These are phyloP conservation scores for Phytophthora fragariaefolia DNA, from an alignment of 352 stramenopile species.

Conservation along the genomic window DNA sequence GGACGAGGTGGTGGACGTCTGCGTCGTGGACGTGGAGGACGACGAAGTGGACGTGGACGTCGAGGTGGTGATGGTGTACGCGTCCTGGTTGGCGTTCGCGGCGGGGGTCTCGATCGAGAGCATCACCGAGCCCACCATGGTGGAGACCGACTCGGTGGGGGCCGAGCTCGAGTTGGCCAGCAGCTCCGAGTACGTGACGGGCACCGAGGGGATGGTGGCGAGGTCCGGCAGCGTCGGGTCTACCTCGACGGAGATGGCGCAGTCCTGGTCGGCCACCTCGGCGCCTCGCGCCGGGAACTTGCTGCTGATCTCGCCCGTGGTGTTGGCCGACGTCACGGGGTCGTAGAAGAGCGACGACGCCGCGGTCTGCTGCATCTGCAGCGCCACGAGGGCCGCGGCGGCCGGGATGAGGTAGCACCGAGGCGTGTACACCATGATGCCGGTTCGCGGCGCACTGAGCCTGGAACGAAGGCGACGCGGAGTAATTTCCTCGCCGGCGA, in stretches of 20 bases:
- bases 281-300: conserved; percentile 27
- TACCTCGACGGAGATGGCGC: conserved; percentile 23
- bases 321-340: conserved; percentile 13
- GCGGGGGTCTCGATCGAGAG: conserved; percentile 12
- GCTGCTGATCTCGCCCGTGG: conserved; percentile 27
- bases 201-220: conserved; percentile 19
- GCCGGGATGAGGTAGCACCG: conserved; percentile 29
- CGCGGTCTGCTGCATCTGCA: conserved; percentile 21
- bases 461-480: neutral
- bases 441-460: neutral
- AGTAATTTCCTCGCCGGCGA: conserved; percentile 38
- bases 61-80: conserved; percentile 26
- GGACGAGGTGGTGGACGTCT: conserved; percentile 22
- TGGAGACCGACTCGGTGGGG: conserved; percentile 27
- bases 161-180: conserved; percentile 25
- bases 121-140: conserved; percentile 17
- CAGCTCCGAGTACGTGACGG: conserved; percentile 19
- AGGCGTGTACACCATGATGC: conserved; percentile 33
- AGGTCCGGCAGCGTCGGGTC: conserved; percentile 19
- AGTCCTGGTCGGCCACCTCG: conserved; percentile 14
- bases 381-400: conserved; percentile 18
- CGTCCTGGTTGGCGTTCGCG: conserved; percentile 24
- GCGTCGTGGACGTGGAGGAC: conserved; percentile 14
- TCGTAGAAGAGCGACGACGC: conserved; percentile 24
- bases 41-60: conserved; percentile 23